These are phyloP conservation scores for Eucalyptus microcorys DNA, from an alignment of 345 rosid genomes.

Conservation along the genomic window DNA sequence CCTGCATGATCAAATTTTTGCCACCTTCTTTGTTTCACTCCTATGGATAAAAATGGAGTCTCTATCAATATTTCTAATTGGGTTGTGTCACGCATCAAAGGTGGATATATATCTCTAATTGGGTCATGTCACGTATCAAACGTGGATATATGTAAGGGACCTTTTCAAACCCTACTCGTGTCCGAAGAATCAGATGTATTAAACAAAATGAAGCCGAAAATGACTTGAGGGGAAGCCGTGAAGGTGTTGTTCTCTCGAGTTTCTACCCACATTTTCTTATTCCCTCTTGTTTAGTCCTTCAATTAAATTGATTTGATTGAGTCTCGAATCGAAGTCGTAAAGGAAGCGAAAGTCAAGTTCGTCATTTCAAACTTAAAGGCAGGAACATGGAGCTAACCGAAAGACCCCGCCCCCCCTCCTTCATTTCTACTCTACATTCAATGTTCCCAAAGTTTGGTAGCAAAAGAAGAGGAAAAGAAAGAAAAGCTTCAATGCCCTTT, in stretches of 20 bases:
- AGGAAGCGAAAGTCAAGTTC: neutral
- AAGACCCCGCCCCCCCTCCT: neutral
- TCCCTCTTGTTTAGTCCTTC: neutral
- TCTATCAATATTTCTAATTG: neutral
- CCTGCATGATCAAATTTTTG: neutral
- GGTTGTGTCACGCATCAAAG: neutral
- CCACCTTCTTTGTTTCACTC: neutral
- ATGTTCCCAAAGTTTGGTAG: neutral
- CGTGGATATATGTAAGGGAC: neutral
- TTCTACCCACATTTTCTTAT: neutral
- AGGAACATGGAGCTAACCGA: neutral
- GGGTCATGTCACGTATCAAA: neutral
- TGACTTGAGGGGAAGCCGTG: neutral
- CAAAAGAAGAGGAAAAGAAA: neutral
- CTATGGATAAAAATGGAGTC: neutral
- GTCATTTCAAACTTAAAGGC: neutral
- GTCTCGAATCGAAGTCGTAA: neutral
- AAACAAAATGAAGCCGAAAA: neutral
- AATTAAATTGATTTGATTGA: neutral
- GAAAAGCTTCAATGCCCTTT: neutral
- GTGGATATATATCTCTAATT: too few relatives aligned
- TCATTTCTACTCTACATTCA: neutral
- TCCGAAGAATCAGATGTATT: neutral
- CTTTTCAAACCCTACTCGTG: neutral
- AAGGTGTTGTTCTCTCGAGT: neutral